phyloP scores from a whole-genome alignment of 2,329 filamentous ascomycete genomes.

The Pseudogymnoascus sp. region DNA sequence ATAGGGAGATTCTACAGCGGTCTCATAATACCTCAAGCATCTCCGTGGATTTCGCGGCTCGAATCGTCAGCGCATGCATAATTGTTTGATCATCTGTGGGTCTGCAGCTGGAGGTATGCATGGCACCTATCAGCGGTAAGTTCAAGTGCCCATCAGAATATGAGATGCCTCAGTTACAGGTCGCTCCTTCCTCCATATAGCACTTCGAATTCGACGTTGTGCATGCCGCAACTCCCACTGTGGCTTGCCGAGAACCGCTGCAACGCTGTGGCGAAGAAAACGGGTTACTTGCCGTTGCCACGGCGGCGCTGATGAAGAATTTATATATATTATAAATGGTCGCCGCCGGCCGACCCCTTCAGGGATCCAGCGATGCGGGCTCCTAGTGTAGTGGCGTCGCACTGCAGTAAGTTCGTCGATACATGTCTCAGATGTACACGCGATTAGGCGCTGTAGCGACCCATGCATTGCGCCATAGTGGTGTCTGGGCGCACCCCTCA shows the following conservation, averaged over 20 bases:
- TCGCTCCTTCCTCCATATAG: background rate
- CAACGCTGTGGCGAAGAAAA: conserved; percentile 1
- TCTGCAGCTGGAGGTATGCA: background rate
- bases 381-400: background rate
- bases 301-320: background rate
- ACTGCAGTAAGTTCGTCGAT: background rate
- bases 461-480: conserved; percentile 3
- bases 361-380: conserved; percentile 7
- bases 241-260: background rate
- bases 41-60: conserved; percentile 3
- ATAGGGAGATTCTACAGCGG: background rate
- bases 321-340: conserved; percentile 9
- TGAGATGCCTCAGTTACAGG: background rate
- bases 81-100: conserved; percentile 9
- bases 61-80: conserved; percentile 9
- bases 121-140: background rate
- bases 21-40: background rate
- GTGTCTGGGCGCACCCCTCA: conserved; percentile 3
- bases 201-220: background rate
- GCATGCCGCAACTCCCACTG: background rate
- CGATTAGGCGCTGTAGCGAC: conserved; percentile 5
- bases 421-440: conserved; percentile 10
- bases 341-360: background rate
- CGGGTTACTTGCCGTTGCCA: background rate
- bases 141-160: background rate